A percentile compares a stretch with the other conserved stretches of the same genome.
phyloP scores from a whole-genome alignment of 108 stramenopile genomes.

The Cyclotella baltica region DNA sequence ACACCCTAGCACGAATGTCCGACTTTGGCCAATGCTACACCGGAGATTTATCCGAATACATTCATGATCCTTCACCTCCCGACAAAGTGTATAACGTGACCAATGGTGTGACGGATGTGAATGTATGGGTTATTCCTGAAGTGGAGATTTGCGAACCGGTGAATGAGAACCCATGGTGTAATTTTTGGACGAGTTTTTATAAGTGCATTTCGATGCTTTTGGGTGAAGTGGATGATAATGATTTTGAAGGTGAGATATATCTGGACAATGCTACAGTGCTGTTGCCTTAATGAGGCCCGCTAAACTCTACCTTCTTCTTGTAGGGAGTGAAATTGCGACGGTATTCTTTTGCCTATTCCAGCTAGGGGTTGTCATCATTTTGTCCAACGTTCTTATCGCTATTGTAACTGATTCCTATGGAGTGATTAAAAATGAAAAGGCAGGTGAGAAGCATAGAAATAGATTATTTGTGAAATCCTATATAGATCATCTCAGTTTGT shows the following conservation, averaged over 20 bases:
- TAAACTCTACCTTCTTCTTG: too few relatives aligned
- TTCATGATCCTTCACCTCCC: too few relatives aligned
- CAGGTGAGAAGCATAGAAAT: conserved; percentile 30
- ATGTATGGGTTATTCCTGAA: not conserved
- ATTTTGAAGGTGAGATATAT: conserved; percentile 32
- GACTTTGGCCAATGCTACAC: conserved; percentile 14
- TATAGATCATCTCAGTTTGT: not conserved
- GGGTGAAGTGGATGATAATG: conserved; percentile 66
- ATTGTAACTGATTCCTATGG: conserved; percentile 78
- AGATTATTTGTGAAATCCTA: not conserved
- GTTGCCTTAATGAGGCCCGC: too few relatives aligned
- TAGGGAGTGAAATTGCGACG: too few relatives aligned
- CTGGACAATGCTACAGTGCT: too few relatives aligned
- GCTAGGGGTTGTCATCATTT: conserved; percentile 55
- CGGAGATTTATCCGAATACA: too few relatives aligned
- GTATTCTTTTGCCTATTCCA: conserved; percentile 40
- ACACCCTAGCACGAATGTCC: conserved; percentile 61
- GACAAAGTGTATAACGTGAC: conserved; percentile 11
- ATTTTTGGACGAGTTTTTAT: conserved; percentile 57
- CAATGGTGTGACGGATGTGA: conserved; percentile 2
- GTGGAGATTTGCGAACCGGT: conserved; percentile 40
- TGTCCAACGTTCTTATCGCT: conserved; percentile 78
- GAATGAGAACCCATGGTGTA: conserved; percentile 65
- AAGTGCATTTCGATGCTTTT: conserved; percentile 55
- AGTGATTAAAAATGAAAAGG: conserved; percentile 56